Percentiles rank a stretch among this genome's conserved stretches.
phyloP scores from a whole-genome alignment of 176 grass and related monocot species.

The Phoenix roebelenii region DNA sequence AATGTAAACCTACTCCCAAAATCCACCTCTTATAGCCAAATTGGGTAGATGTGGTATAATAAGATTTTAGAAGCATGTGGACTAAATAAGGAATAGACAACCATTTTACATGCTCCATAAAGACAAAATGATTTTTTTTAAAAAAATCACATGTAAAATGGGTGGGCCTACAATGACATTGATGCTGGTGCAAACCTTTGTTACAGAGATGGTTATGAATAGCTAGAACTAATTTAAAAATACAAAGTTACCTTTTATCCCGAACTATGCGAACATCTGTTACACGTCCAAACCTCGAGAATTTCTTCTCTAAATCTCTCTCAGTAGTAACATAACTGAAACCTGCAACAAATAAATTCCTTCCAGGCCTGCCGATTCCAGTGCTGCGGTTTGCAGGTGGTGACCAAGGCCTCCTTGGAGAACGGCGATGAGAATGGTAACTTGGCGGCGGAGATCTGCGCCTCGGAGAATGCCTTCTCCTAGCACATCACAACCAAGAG shows the following conservation, averaged over 20 bases:
- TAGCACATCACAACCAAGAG: slow-evolving; percentile 18
- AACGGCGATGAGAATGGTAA: slow-evolving; percentile 29
- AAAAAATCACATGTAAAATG: too few species aligned
- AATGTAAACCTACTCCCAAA: too few species aligned
- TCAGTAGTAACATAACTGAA: slow-evolving; percentile 87
- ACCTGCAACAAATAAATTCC: slow-evolving; percentile 82
- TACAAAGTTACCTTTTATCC: slow-evolving; percentile 50
- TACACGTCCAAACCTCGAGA: slow-evolving; percentile 61
- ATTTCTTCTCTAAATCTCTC: slow-evolving; percentile 83
- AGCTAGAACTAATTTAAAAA: background rate
- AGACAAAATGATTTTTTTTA: too few species aligned
- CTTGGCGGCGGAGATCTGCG: slow-evolving; percentile 47
- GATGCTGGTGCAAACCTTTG: too few species aligned
- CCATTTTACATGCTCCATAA: too few species aligned
- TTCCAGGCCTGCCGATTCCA: slow-evolving; percentile 73
- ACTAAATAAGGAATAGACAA: too few species aligned
- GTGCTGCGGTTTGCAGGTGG: slow-evolving; percentile 68
- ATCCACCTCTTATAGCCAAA: too few species aligned
- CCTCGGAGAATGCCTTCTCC: slow-evolving; percentile 48
- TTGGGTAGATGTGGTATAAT: too few species aligned
- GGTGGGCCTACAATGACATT: too few species aligned
- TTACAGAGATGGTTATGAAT: too few species aligned
- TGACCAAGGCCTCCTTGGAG: slow-evolving; percentile 63
- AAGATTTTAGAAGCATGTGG: too few species aligned
- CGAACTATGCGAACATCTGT: slow-evolving; percentile 68